Base-by-base conservation (phyloP, 129 eudicot species). In the Flaveria robusta region DNA sequence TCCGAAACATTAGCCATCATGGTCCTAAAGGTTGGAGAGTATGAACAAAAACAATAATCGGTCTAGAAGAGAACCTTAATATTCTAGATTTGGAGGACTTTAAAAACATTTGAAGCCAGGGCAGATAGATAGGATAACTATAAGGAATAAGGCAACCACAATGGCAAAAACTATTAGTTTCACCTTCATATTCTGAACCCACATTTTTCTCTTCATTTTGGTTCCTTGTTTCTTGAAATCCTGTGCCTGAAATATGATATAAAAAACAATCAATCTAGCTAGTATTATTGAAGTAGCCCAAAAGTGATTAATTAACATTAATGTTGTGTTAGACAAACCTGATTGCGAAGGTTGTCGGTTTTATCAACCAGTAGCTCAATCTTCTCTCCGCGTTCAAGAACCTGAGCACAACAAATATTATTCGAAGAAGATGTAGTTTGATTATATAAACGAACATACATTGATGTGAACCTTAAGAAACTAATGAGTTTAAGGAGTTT, bases 301-400 rank as follows among this genome's bases (percentile, higher is more conserved):
- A 42, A 68, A 24, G n/a, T 68, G 81, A 74, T 77, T 72, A 24
- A 71, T 1, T 15, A 23, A n/a, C 34, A 14, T 23, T 2, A 1
- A n/a, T 76, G 64, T 67, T 62, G 39, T 56, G 46, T 20, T 20
- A 23, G 46, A 72, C 79, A 24, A 27, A 86, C 90, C 86, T 86
- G 85, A 43, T 83, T 77, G 43, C 85, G 81, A 81, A 86, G 90
- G 31, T 81, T 83, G 55, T 86, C 90, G 23, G 87, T 83, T 83
- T 86, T 86, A 70, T 86, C 90, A 65, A 86, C 87, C 37, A 86
- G 79, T 81, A 86, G 72, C 74, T 86, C 90, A 47, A 86, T 86
- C 86, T 83, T 86, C 74, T 86, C 90, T 74, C 90, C 90, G 7
- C 90, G 90, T 16, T 86, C 87, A 64, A 86, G 90, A 81, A 86